Conservation (phyloP, 2,329 filamentous ascomycete species). For the Eutypa lata region DNA sequence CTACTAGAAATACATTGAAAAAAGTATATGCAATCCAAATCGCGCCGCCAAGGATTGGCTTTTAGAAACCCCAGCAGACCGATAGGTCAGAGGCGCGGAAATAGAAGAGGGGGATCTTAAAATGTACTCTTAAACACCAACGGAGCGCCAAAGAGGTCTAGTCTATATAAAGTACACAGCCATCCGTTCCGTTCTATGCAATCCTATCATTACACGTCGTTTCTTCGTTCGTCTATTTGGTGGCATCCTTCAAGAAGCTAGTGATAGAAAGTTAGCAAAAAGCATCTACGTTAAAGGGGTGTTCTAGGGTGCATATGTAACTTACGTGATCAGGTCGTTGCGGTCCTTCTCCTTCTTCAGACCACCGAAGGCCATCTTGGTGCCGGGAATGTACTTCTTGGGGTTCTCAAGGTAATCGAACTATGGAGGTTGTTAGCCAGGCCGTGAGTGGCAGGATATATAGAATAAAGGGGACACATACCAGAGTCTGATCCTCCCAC, state of each 20-base stretch:
- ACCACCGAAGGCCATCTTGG: constrained; percentile 99
- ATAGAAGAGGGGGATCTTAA: constrained; percentile 25
- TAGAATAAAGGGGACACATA: constrained; percentile 40
- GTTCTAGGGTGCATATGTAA: constrained; percentile 20
- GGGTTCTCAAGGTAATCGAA: constrained; percentile 99
- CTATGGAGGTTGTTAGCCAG: constrained; percentile 40
- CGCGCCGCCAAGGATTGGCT: background rate
- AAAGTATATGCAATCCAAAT: too few relatives aligned
- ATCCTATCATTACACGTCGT: constrained; percentile 32
- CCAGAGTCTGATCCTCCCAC: constrained; percentile 84
- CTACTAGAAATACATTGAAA: too few relatives aligned
- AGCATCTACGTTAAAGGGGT: background rate
- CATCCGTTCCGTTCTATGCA: constrained; percentile 31
- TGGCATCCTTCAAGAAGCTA: constrained; percentile 67
- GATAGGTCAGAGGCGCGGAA: constrained; percentile 14
- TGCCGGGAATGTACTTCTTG: constrained; percentile 99
- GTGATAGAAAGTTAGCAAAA: constrained; percentile 3
- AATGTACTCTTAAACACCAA: constrained; percentile 25
- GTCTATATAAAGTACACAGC: constrained; percentile 31
- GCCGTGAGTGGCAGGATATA: background rate
- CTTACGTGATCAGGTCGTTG: constrained; percentile 97
- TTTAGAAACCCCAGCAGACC: constrained; percentile 12
- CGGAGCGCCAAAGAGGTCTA: constrained; percentile 27
- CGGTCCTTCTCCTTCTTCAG: constrained; percentile 99
- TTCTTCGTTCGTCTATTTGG: constrained; percentile 53